Conservation (phyloP, 1,284 basidiomycete genomes). For the Sporisorium graminicola region DNA sequence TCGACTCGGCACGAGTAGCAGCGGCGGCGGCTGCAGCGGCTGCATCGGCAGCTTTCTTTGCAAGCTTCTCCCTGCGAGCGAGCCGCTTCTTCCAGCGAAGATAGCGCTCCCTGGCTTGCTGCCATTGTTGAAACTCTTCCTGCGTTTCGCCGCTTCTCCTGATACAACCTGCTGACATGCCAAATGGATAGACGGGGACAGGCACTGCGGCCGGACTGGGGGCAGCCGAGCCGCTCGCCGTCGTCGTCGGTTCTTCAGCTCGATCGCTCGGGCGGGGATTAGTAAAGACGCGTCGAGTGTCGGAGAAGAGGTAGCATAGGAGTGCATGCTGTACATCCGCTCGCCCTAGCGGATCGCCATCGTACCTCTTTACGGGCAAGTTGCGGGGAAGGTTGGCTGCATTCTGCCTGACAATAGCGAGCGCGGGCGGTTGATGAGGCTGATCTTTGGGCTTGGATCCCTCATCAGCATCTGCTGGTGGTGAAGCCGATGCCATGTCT, state of each 20-base stretch:
- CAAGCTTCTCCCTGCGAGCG: conserved; percentile 37
- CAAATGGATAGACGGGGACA: conserved; percentile 63
- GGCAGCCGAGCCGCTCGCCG: conserved; percentile 31
- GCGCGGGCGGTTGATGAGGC: conserved; percentile 21
- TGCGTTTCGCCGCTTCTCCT: conserved; percentile 59
- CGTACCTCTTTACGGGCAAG: conserved; percentile 67
- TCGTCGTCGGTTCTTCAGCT: conserved; percentile 25
- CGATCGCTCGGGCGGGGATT: conserved; percentile 71
- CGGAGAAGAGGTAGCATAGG: conserved; percentile 81
- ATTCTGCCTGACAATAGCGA: conserved; percentile 36
- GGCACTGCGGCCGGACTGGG: conserved; percentile 28
- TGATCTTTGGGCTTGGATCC: conserved; percentile 10
- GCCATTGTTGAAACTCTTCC: conserved; percentile 54
- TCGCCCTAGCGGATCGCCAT: conserved; percentile 63
- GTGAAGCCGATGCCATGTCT: conserved; percentile 21
- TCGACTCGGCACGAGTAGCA: conserved; percentile 13
- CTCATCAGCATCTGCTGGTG: conserved; percentile 19
- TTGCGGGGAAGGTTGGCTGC: conserved; percentile 58
- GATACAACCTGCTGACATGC: conserved; percentile 59
- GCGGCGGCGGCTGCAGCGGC: conserved; percentile 17
- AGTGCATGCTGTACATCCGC: conserved; percentile 86
- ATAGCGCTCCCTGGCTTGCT: conserved; percentile 32
- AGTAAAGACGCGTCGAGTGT: conserved; percentile 80
- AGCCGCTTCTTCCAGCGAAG: conserved; percentile 43
- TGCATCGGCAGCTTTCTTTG: conserved; percentile 30